Conservation (phyloP, 2,329 filamentous ascomycete genomes). For the Aureobasidium pullulans region DNA sequence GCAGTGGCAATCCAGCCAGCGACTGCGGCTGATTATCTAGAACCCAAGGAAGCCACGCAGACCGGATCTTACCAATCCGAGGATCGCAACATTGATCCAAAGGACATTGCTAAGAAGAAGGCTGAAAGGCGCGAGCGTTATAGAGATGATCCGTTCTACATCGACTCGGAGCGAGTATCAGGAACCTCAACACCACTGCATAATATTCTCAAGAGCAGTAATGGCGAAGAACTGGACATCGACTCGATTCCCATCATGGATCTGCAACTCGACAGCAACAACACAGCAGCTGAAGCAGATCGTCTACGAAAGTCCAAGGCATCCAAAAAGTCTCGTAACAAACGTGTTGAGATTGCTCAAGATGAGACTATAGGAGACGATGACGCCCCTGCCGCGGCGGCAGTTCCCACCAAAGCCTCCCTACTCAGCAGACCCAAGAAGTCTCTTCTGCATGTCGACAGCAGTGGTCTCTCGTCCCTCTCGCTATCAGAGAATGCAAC, state of each 20-base stretch:
- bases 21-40: constrained; percentile 38
- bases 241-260: constrained; percentile 96
- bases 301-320: constrained; percentile 8
- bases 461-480: constrained; percentile 68
- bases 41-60: constrained; percentile 28
- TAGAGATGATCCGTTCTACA: constrained; percentile 94
- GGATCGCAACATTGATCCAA: constrained; percentile 55
- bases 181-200: constrained; percentile 70
- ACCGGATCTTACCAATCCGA: constrained; percentile 37
- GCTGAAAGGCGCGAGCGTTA: constrained; percentile 74
- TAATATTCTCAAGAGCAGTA: constrained; percentile 59
- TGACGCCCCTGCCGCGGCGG: constrained; percentile 17
- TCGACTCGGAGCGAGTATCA: constrained; percentile 46
- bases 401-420: constrained; percentile 21
- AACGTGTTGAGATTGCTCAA: constrained; percentile 38
- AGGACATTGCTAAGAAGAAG: constrained; percentile 65
- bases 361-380: constrained; percentile 41
- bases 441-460: constrained; percentile 74
- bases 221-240: constrained; percentile 75
- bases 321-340: constrained; percentile 20
- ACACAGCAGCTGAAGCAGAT: constrained; percentile 13
- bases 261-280: constrained; percentile 58
- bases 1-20: constrained; percentile 19
- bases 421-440: constrained; percentile 46
- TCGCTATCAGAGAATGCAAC: constrained; percentile 52